Evolutionary conservation across 140 eudicot genomes (phyloP).

Genomic region (Senecio squalidus): DNA sequence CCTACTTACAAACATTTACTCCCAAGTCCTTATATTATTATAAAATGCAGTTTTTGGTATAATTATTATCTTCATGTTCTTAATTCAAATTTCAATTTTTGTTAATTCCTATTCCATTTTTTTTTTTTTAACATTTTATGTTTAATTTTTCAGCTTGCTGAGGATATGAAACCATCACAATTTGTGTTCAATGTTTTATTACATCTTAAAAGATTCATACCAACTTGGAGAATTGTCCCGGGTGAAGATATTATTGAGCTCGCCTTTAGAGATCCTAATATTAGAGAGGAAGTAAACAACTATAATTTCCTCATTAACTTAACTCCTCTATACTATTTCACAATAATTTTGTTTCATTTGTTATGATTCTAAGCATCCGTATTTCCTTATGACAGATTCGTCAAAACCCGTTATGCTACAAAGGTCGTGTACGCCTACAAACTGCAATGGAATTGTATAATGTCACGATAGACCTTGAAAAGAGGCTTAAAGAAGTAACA

Average conservation of each 20-base stretch:
- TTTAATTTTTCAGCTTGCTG: slow-evolving; percentile 1
- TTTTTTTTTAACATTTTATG: neutral
- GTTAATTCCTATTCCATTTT: neutral
- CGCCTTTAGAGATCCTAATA: slow-evolving; percentile 75
- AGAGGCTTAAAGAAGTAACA: slow-evolving; percentile 57
- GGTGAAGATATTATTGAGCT: slow-evolving; percentile 64
- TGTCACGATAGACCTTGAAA: slow-evolving; percentile 55
- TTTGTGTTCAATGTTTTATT: neutral
- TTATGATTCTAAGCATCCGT: neutral
- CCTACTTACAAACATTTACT: no score
- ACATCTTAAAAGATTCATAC: slow-evolving; percentile 38
- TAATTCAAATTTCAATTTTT: neutral
- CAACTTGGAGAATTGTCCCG: slow-evolving; percentile 72
- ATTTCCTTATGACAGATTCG: slow-evolving; percentile 32
- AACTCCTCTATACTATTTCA: neutral
- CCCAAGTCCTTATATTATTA: no score
- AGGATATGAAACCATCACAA: slow-evolving; percentile 10
- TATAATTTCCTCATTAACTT: neutral
- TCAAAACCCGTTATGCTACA: slow-evolving; percentile 74
- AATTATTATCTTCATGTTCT: neutral
- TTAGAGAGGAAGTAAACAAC: slow-evolving; percentile 41
- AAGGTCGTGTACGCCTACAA: slow-evolving; percentile 76
- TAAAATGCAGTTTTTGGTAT: no score
- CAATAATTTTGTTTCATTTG: neutral
- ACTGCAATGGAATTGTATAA: slow-evolving; percentile 48